A percentile compares a stretch with the other conserved stretches of the same genome.
These are phyloP conservation scores for Alternaria triticimaculans DNA, from an alignment of 2,329 filamentous ascomycete species.

Conservation along the genomic window DNA sequence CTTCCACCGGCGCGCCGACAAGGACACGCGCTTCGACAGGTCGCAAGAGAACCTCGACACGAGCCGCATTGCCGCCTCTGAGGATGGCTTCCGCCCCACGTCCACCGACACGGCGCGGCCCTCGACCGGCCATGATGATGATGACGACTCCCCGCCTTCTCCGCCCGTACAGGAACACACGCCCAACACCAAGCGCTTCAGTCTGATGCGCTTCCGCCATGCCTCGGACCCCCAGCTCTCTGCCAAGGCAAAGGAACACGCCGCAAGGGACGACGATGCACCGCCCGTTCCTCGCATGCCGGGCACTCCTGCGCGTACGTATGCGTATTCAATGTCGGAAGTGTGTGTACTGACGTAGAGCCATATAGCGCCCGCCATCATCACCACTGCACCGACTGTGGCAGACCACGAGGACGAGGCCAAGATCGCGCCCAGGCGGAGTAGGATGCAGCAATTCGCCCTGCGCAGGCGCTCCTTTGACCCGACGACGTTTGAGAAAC, in stretches of 20 bases:
- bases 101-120: slow-evolving; percentile 33
- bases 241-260: slow-evolving; percentile 73
- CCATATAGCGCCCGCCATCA: slow-evolving; percentile 69
- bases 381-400: slow-evolving; percentile 87
- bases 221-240: slow-evolving; percentile 92
- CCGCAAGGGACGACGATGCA: slow-evolving; percentile 41
- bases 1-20: slow-evolving; percentile 46
- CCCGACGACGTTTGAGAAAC: slow-evolving; percentile 38
- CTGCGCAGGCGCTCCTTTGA: slow-evolving; percentile 48
- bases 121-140: slow-evolving; percentile 15
- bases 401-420: slow-evolving; percentile 31
- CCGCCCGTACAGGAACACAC: slow-evolving; percentile 45
- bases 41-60: slow-evolving; percentile 36
- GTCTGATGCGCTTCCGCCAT: slow-evolving; percentile 83
- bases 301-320: slow-evolving; percentile 32
- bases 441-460: slow-evolving; percentile 45
- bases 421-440: slow-evolving; percentile 31
- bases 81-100: slow-evolving; percentile 43
- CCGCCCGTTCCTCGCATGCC: slow-evolving; percentile 45
- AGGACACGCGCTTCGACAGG: slow-evolving; percentile 27
- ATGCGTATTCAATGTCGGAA: neutral
- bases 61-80: slow-evolving; percentile 38
- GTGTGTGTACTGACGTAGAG: slow-evolving; percentile 31
- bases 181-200: slow-evolving; percentile 61
- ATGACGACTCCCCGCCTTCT: slow-evolving; percentile 34